Evolutionary conservation across 257 asterid genomes (phyloP).

Genomic region (Anisodus tanguticus): DNA sequence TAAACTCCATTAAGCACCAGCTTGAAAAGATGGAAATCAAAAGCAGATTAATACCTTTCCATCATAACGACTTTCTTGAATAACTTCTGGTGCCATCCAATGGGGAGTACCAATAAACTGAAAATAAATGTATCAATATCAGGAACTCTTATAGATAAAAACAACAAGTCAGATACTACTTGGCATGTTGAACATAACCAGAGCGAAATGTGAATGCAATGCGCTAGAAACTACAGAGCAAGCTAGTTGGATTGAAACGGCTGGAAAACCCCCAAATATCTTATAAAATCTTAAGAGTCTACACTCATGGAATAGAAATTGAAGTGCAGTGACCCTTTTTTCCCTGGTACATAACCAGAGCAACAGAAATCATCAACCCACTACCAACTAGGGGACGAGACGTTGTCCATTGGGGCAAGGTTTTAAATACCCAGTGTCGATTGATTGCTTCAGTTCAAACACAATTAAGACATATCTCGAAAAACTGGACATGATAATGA

Average conservation of each 20-base stretch:
- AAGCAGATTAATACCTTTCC: constrained; percentile 69
- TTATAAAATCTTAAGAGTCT: neutral
- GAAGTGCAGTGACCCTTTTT: neutral
- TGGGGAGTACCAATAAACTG: constrained; percentile 99
- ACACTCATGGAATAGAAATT: neutral
- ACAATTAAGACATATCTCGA: neutral
- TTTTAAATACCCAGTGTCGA: neutral
- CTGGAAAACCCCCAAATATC: neutral
- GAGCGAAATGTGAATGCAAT: neutral
- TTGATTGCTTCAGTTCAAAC: neutral
- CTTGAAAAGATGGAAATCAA: neutral
- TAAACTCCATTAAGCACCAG: constrained; percentile 9
- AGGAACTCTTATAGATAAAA: constrained; percentile 31
- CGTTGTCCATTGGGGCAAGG: neutral
- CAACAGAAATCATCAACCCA: neutral
- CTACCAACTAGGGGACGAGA: neutral
- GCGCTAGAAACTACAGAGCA: constrained; percentile 7
- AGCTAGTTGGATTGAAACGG: neutral
- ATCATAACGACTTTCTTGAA: constrained; percentile 99
- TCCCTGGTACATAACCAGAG: neutral
- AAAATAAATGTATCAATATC: constrained; percentile 32
- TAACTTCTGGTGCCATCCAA: constrained; percentile 99
- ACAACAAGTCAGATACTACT: constrained; percentile 18
- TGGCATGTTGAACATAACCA: neutral
- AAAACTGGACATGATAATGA: constrained; percentile 4